Conservation (phyloP, 345 rosid genomes). For the Trapa incisa region DNA sequence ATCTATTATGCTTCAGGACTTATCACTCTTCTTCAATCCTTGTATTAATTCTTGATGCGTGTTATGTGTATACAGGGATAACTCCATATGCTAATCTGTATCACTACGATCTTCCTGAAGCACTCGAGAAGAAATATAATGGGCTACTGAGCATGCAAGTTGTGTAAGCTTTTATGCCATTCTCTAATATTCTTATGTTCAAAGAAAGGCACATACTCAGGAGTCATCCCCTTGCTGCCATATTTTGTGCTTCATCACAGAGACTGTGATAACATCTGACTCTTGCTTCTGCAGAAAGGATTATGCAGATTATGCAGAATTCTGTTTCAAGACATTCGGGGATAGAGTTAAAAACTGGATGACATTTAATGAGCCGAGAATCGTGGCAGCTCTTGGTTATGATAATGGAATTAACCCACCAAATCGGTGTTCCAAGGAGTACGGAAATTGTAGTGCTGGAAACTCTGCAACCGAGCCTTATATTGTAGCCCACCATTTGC, state of each 20-base stretch:
- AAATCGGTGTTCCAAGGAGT: constrained; percentile 39
- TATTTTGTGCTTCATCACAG: neutral
- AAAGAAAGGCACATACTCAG: neutral
- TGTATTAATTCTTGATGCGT: neutral
- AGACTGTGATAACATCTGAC: neutral
- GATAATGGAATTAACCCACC: constrained; percentile 46
- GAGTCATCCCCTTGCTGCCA: neutral
- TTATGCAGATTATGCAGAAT: constrained; percentile 45
- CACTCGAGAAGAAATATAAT: constrained; percentile 30
- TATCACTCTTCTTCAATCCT: neutral
- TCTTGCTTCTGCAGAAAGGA: constrained; percentile 28
- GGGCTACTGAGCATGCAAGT: constrained; percentile 28
- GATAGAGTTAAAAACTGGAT: constrained; percentile 61
- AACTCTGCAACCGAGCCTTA: constrained; percentile 54
- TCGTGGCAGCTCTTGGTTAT: constrained; percentile 47
- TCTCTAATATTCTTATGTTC: neutral
- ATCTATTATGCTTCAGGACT: neutral
- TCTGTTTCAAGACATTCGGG: constrained; percentile 52
- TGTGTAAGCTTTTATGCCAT: constrained; percentile 17
- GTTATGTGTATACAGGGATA: constrained; percentile 18
- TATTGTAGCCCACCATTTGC: constrained; percentile 40
- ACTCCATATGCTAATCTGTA: constrained; percentile 46
- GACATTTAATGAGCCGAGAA: constrained; percentile 56
- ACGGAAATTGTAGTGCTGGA: constrained; percentile 44
- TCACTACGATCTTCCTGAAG: constrained; percentile 46